These are phyloP conservation scores for Boletus sp. DNA, from an alignment of 768 basidiomycete genomes.

Conservation along the genomic window DNA sequence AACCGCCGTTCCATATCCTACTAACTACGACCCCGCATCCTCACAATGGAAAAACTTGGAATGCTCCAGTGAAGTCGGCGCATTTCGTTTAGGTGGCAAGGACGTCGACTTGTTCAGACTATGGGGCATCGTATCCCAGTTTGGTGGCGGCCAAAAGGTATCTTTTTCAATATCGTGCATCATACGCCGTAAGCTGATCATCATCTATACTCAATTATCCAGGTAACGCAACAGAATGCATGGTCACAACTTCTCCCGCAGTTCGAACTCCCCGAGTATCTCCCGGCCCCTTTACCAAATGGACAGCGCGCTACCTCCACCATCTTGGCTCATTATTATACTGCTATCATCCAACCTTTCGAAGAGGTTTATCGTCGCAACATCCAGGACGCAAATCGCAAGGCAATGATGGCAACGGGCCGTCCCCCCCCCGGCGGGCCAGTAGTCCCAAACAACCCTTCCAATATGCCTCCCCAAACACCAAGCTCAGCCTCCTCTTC, in stretches of 20 bases:
- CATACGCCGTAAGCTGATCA: slow-evolving; percentile 14
- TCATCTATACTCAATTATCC: slow-evolving; percentile 2
- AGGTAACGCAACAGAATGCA: slow-evolving; percentile 52
- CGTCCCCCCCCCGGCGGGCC: slow-evolving; percentile 28
- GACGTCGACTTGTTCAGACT: slow-evolving; percentile 77
- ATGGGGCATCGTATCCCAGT: slow-evolving; percentile 58
- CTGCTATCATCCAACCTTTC: slow-evolving; percentile 62
- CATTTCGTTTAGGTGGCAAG: slow-evolving; percentile 66
- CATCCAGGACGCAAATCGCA: slow-evolving; percentile 57
- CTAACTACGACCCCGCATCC: slow-evolving; percentile 58
- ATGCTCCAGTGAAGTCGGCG: slow-evolving; percentile 56
- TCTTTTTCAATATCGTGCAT: slow-evolving; percentile 25
- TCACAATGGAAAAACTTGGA: slow-evolving; percentile 71
- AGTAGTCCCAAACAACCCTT: slow-evolving; percentile 11
- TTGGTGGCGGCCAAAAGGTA: slow-evolving; percentile 65
- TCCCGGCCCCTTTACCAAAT: slow-evolving; percentile 44
- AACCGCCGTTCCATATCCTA: slow-evolving; percentile 56
- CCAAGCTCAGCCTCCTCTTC: slow-evolving; percentile 16
- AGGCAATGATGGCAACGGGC: slow-evolving; percentile 44
- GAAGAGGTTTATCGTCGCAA: slow-evolving; percentile 70
- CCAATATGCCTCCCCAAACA: slow-evolving; percentile 18
- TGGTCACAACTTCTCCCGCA: slow-evolving; percentile 57
- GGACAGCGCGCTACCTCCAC: slow-evolving; percentile 50
- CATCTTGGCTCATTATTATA: slow-evolving; percentile 59
- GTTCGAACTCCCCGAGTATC: slow-evolving; percentile 61